Base-by-base conservation (phyloP, 345 rosid species). In the Arabis alpina region DNA sequence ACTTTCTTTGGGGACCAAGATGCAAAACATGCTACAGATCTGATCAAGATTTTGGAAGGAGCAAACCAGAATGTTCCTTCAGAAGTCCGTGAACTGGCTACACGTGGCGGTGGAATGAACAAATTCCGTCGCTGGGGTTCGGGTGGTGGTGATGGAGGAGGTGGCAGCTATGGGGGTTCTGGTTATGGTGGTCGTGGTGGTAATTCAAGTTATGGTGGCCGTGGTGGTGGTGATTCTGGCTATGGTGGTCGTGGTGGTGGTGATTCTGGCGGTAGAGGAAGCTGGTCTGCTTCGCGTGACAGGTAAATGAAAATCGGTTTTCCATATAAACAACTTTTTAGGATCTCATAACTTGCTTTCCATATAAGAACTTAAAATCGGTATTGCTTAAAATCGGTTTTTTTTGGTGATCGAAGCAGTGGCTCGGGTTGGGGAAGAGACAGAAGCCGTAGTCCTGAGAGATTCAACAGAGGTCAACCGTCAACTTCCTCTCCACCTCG, bases 1-100 rank as follows among this genome's bases (percentile, higher is more conserved):
- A 91, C 97, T 4, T 94, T 94, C 68, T 86, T 91, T 13, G 88
- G 92, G 9, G 96, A 88, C 36, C 99, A 89, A 80, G 99, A 91
- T 82, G 82, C 88, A 4, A 91, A 87, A 77, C 72, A 94, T 73
- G 98, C 97, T 37, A 75, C 87, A 34, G 99, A 89, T 58, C 90
- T 94, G 40, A 79, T 94, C 58, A 94, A 94, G 81, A 77, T 94
- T 61, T 74, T 94, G 61, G 98, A 91, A 79, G 98, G 96, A 67
- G 95, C 99, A 51, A 82, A 76, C 77, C 99, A 94, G 74, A 78
- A 70, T 54, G 96, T 94, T 48, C 91, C 99, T 58, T 77, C 86
- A 58, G 84, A 91, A 68, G 79, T 94, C 57, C 96, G 93, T 15
- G 92, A 80, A 48, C 68, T 94, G 87, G 98, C 99, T 63, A 80